Conservation (phyloP, 805 yeast species). For the Suhomyces sp. region DNA sequence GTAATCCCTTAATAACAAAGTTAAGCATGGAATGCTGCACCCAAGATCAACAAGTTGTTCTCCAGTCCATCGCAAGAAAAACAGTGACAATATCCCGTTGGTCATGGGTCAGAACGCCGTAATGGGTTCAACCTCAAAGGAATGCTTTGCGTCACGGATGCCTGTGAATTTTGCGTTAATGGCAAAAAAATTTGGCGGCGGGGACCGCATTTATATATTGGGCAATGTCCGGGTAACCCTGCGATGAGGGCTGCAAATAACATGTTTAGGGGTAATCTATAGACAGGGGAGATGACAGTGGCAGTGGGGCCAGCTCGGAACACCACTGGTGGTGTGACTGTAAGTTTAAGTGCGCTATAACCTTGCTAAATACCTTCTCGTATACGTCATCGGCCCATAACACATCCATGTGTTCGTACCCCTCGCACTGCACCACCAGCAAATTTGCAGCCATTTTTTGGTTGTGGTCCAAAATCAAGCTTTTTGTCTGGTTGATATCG, state of each 20-base stretch:
- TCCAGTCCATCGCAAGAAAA: conserved; percentile 55
- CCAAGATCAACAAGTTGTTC: conserved; percentile 63
- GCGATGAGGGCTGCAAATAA: background rate
- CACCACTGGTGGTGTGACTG: background rate
- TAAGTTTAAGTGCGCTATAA: conserved; percentile 7
- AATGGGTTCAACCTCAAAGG: conserved; percentile 67
- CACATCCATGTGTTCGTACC: conserved; percentile 34
- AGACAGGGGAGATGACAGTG: background rate
- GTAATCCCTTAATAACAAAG: conserved; percentile 59
- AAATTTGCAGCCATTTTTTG: conserved; percentile 20
- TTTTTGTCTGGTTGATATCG: conserved; percentile 23
- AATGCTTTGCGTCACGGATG: conserved; percentile 61
- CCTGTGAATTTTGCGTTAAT: conserved; percentile 65
- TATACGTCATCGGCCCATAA: conserved; percentile 28
- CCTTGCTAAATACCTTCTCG: conserved; percentile 22
- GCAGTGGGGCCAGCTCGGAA: background rate
- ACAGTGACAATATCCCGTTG: conserved; percentile 54
- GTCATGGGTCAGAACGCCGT: conserved; percentile 73
- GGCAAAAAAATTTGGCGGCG: conserved; percentile 13
- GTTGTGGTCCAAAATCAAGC: conserved; percentile 23
- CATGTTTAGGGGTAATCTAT: background rate
- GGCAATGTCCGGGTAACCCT: conserved; percentile 27
- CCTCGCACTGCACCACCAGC: conserved; percentile 18
- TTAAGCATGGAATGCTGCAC: conserved; percentile 66
- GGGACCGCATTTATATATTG: conserved; percentile 12